Percentiles rank a stretch among this genome's conserved stretches.
Evolutionary conservation across 1,284 basidiomycete genomes (phyloP).

Genomic region (Microbotryomycetes sp.): DNA sequence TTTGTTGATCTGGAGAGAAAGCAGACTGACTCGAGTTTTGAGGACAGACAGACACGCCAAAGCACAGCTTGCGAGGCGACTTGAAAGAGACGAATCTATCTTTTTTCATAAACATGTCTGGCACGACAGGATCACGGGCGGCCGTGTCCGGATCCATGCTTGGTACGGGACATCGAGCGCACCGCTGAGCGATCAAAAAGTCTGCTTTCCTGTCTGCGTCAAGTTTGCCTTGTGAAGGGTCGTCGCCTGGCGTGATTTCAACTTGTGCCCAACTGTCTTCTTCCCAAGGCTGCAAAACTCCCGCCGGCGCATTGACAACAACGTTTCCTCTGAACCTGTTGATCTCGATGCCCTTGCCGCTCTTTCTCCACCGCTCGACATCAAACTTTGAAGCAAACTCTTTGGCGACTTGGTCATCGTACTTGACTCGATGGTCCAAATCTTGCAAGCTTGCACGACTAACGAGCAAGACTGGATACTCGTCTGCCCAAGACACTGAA

Average conservation of each 20-base stretch:
- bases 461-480: not conserved
- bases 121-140: not conserved
- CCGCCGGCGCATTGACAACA: not conserved
- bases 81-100: not conserved
- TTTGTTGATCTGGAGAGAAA: too few species aligned
- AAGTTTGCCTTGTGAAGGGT: too few species aligned
- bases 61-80: not conserved
- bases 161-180: not conserved
- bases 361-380: not conserved
- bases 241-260: not conserved
- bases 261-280: not conserved
- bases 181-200: not conserved
- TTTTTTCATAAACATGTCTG: not conserved
- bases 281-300: not conserved
- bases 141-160: not conserved
- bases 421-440: not conserved
- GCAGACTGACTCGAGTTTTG: not conserved
- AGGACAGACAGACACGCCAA: not conserved
- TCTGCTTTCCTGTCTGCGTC: not conserved
- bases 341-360: not conserved
- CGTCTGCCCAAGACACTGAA: not conserved
- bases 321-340: not conserved
- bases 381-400: not conserved
- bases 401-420: not conserved
- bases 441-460: not conserved